A percentile compares a stretch with the other conserved stretches of the same genome.
Evolutionary conservation across 2,329 filamentous ascomycete genomes (phyloP).

Genomic region (Fusarium subtropicale): DNA sequence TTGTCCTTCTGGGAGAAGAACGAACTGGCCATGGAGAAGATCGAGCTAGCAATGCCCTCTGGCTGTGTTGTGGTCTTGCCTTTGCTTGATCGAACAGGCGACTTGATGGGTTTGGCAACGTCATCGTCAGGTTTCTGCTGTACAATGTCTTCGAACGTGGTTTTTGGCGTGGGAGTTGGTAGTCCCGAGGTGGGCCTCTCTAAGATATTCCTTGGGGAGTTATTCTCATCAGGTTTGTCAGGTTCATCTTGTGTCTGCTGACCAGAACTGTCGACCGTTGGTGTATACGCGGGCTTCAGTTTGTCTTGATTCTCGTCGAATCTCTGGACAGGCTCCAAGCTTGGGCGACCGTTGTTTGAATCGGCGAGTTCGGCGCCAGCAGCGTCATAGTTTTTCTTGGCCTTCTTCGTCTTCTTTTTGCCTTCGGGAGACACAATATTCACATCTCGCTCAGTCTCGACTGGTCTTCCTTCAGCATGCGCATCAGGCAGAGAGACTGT

Average conservation of each 20-base stretch:
- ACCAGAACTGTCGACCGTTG: neutral
- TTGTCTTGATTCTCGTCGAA: neutral
- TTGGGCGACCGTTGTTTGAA: neutral
- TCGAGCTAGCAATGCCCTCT: constrained; percentile 17
- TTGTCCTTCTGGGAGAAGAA: constrained; percentile 37
- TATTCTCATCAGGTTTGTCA: neutral
- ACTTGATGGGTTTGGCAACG: neutral
- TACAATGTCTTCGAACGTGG: neutral
- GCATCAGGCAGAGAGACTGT: neutral
- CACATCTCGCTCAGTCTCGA: neutral
- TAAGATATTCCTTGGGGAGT: neutral
- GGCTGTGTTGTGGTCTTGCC: constrained; percentile 10
- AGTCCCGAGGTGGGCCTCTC: neutral
- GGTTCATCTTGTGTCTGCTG: neutral
- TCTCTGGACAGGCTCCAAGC: neutral
- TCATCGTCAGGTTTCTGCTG: neutral
- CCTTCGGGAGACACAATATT: constrained; percentile 18
- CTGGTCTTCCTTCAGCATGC: neutral
- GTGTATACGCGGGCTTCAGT: neutral
- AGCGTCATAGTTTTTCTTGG: neutral
- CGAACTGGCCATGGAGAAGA: constrained; percentile 10
- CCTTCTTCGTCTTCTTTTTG: constrained; percentile 35
- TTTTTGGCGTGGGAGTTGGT: constrained; percentile 5
- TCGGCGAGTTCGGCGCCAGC: neutral
- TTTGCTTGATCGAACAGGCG: neutral